A percentile compares a stretch with the other conserved stretches of the same genome.
These are phyloP conservation scores for Venturia aucupariae DNA, from an alignment of 2,329 filamentous ascomycete species.

Conservation along the genomic window DNA sequence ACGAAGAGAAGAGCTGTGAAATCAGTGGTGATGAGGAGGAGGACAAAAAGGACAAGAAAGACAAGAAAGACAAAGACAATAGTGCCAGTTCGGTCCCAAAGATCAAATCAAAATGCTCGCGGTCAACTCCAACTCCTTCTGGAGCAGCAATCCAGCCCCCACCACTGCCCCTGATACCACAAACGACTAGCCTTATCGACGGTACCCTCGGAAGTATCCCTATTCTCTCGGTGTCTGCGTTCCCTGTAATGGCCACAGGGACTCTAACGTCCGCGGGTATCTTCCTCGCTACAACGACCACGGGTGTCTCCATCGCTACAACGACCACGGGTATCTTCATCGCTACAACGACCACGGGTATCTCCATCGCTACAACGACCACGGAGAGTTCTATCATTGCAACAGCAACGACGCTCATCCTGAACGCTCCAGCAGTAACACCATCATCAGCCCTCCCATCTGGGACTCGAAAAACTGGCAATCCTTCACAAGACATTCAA, in stretches of 20 bases:
- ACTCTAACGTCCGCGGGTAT: not conserved
- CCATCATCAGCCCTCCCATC: not conserved
- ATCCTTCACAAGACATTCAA: not conserved
- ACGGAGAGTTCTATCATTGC: not conserved
- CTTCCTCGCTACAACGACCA: not conserved
- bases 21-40: not conserved
- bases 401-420: not conserved
- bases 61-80: not conserved
- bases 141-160: not conserved
- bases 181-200: not conserved
- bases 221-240: not conserved
- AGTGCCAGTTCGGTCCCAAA: not conserved
- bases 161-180: not conserved
- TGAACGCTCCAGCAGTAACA: not conserved
- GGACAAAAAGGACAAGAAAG: not conserved
- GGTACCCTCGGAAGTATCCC: not conserved
- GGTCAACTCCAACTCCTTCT: not conserved
- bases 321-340: not conserved
- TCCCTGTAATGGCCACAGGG: not conserved
- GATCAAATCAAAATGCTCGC: not conserved
- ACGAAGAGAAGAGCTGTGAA: not conserved
- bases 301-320: not conserved
- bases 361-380: not conserved
- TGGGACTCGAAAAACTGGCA: not conserved
- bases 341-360: not conserved